Base-by-base conservation (phyloP, 148 eudicot species). In the Arbutus unedo region DNA sequence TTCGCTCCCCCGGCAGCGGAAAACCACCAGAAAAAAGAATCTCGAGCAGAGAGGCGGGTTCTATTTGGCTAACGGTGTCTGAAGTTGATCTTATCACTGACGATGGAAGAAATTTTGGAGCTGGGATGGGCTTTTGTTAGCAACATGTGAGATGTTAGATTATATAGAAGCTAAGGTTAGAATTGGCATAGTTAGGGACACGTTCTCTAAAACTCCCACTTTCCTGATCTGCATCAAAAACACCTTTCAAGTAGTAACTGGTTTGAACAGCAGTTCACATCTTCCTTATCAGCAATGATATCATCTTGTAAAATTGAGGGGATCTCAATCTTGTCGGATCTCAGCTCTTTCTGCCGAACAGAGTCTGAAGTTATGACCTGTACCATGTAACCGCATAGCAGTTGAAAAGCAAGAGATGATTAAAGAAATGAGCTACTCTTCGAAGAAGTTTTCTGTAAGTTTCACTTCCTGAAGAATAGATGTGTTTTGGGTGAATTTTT, bases 401-500 rank as follows among this genome's bases (percentile, higher is more conserved):
- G 59, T 72, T 57, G 73, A 62, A 54, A 71, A 38, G 71, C 59
- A 56, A 72, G 79, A 13, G 72, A 47, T 72, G 41, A 83, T 53
- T 71, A 70, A 56, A 79, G 59, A 83, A 57, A 53, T 79, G 73
- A 79, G 51, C 55, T 79, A 75, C 79, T 38, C 10, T 31, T 31
- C 38, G 38, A 31, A 31, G 38, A 31, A 31, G 38, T 72, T 38
- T 31, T 31, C 6, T 10, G 76, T 86, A 85, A 84, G 88, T 87
- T 80, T 74, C 82, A 31, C 45, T 72, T 79, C 77, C 64, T 74
- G 88, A 85, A 87, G 88, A 78, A 51, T 79, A 71, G 56, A 76
- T 56, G 70, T 48, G 72, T 75, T 51, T 7, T 9, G 2, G 3
- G 8, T 51, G 54, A 51, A 51, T 51, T 31, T 31, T 31, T 31